Percentiles rank a stretch among this genome's conserved stretches.
These are phyloP conservation scores for Primulina tabacum DNA, from an alignment of 257 asterid species.

Conservation along the genomic window DNA sequence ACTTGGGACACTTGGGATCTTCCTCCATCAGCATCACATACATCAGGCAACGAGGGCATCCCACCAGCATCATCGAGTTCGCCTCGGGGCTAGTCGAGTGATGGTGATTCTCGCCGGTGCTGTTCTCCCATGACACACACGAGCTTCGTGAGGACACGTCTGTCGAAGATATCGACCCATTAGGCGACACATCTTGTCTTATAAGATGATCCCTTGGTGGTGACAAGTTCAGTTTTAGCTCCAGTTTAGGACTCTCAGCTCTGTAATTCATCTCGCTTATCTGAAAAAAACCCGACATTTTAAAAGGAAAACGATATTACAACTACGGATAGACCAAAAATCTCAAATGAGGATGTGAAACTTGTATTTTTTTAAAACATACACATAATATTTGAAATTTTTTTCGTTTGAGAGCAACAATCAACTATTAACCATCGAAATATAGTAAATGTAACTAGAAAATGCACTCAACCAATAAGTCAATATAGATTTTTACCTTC, in stretches of 20 bases:
- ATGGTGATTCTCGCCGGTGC: conserved; percentile 21
- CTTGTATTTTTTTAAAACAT: no score
- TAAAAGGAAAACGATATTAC: no score
- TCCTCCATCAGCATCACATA: conserved; percentile 39
- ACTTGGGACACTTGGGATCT: conserved; percentile 50
- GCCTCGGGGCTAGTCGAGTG: conserved; percentile 27
- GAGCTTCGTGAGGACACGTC: conserved; percentile 41
- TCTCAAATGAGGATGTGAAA: no score
- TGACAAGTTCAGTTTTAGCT: conserved; percentile 40
- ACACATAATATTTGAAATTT: no score
- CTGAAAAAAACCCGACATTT: not conserved
- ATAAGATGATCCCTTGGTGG: conserved; percentile 31
- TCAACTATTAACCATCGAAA: no score
- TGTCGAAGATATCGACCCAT: conserved; percentile 28
- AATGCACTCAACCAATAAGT: not conserved
- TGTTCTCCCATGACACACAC: conserved; percentile 39
- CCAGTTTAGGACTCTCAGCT: conserved; percentile 33
- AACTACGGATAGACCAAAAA: no score
- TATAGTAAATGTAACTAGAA: not conserved
- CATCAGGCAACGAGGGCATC: conserved; percentile 48
- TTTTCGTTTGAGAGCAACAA: no score
- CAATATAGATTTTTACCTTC: conserved; percentile 25
- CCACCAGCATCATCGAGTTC: conserved; percentile 41
- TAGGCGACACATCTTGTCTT: conserved; percentile 16
- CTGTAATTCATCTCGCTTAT: conserved; percentile 35